These are phyloP conservation scores for Friedmanniomyces simplex DNA, from an alignment of 495 filamentous ascomycete genomes.

Conservation along the genomic window DNA sequence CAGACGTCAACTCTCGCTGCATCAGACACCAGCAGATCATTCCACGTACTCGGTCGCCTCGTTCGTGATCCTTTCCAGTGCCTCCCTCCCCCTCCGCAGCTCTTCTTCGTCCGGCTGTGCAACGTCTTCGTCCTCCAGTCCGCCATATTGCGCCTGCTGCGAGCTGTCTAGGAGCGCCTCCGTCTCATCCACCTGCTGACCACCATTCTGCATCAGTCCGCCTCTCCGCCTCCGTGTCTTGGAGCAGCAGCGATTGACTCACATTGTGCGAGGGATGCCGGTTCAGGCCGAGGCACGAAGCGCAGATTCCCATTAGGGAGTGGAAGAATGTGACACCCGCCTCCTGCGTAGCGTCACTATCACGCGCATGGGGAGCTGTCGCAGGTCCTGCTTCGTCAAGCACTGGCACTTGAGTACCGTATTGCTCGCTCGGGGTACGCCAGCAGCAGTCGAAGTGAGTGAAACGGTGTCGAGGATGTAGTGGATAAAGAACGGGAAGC, in stretches of 20 bases:
- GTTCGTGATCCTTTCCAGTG: constrained; percentile 30
- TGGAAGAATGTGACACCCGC: constrained; percentile 6
- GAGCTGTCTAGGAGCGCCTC: constrained; percentile 28
- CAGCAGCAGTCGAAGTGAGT: too few relatives aligned
- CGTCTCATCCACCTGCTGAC: constrained; percentile 20
- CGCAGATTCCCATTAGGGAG: constrained; percentile 33
- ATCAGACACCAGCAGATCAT: not conserved
- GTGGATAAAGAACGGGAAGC: too few relatives aligned
- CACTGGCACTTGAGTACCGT: not conserved
- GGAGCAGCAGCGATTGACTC: constrained; percentile 7
- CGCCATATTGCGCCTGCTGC: constrained; percentile 29
- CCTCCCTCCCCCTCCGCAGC: constrained; percentile 31
- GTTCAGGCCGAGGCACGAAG: constrained; percentile 30
- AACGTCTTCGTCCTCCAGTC: constrained; percentile 19
- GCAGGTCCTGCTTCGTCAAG: too few relatives aligned
- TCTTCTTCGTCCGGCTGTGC: constrained; percentile 31
- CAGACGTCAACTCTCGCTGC: not conserved
- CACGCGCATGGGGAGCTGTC: not conserved
- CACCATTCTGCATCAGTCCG: not conserved
- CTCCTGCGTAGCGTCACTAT: not conserved
- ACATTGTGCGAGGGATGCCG: constrained; percentile 30
- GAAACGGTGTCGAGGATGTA: too few relatives aligned
- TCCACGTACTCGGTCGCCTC: constrained; percentile 29
- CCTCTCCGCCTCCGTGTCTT: not conserved
- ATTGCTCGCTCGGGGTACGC: not conserved